Base-by-base conservation (phyloP, 768 basidiomycete genomes). In the Xerocomus potaroensis region DNA sequence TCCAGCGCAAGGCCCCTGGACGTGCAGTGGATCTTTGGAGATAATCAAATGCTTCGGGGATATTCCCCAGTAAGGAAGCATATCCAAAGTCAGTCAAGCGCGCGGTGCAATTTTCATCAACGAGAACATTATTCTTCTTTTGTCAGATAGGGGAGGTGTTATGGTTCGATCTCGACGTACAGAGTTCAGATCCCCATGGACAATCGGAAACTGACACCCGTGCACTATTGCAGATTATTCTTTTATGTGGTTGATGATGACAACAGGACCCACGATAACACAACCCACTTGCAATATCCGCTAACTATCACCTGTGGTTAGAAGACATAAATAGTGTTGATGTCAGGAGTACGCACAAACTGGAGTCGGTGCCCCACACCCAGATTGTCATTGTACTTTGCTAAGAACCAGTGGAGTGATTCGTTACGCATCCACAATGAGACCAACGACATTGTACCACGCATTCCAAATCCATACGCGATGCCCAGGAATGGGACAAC, bases 41-140 rank as follows among this genome's bases (percentile, higher is more conserved):
- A 22, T 37, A 42, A 2, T n/a, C 33, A 15, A 37, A 31, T 0
- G 40, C 40, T 35, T 41, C 46, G 5, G 33, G 37, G 33, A 27
- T 27, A 27, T 27, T 27, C 26, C 26, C 26, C 26, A 27, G 6
- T 10, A 27, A 10, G 10, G 26, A 35, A 15, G 64, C 63, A 40
- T 57, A 38, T 5, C 74, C 74, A 45, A 76, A 76, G 48, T 75
- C 74, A 37, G 67, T 66, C 4, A 77, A 54, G 10, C 66, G 63
- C 0, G 68, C 73, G 15, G 65, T 67, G 26, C 66, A 53, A 3
- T 47, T 22, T 19, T 9, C 49, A 15, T 53, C 50, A 55, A 27
- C 10, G 26, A 27, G 46, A n/a, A 58, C 43, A 8, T 58, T 54
- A 2, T 43, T 27, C 26, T 27, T 27, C 26, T 27, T 27, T 10